These are phyloP conservation scores for Metschnikowia vanudenii DNA, from an alignment of 805 yeast genomes.

Conservation along the genomic window DNA sequence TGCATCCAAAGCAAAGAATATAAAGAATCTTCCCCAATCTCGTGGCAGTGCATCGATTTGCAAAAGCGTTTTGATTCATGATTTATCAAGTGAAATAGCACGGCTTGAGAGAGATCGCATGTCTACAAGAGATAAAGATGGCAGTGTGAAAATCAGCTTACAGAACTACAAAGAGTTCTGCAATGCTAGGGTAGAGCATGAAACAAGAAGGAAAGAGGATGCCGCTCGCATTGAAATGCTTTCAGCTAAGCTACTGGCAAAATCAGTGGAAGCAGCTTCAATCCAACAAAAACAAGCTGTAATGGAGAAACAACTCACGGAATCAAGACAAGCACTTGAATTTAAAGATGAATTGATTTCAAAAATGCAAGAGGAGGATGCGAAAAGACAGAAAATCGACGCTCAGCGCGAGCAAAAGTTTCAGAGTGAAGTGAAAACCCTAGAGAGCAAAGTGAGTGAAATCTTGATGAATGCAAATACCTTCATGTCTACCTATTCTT, in stretches of 20 bases:
- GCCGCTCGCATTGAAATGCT: conserved; percentile 8
- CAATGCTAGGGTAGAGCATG: conserved; percentile 11
- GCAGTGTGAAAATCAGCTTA: conserved; percentile 61
- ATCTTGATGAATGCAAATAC: not conserved
- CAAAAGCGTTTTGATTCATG: conserved; percentile 56
- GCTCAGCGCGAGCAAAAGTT: not conserved
- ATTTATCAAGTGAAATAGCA: conserved; percentile 52
- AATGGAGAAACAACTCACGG: not conserved
- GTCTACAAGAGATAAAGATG: conserved; percentile 59
- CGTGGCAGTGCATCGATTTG: conserved; percentile 38
- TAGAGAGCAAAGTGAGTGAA: not conserved
- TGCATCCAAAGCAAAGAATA: conserved; percentile 82
- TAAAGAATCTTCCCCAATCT: conserved; percentile 58
- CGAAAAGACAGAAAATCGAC: not conserved
- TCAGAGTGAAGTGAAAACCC: not conserved
- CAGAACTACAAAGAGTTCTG: conserved; percentile 43
- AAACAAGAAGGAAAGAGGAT: conserved; percentile 14
- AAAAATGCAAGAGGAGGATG: conserved; percentile 1
- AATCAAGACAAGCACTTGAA: not conserved
- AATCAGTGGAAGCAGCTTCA: not conserved
- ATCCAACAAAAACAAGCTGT: not conserved
- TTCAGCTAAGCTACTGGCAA: conserved; percentile 5
- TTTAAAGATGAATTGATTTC: not conserved
- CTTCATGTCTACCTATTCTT: not conserved
- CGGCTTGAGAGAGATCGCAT: conserved; percentile 56